A percentile compares a stretch with the other conserved stretches of the same genome.
phyloP scores from a whole-genome alignment of 768 basidiomycete genomes.

The Tulasnella sp. region DNA sequence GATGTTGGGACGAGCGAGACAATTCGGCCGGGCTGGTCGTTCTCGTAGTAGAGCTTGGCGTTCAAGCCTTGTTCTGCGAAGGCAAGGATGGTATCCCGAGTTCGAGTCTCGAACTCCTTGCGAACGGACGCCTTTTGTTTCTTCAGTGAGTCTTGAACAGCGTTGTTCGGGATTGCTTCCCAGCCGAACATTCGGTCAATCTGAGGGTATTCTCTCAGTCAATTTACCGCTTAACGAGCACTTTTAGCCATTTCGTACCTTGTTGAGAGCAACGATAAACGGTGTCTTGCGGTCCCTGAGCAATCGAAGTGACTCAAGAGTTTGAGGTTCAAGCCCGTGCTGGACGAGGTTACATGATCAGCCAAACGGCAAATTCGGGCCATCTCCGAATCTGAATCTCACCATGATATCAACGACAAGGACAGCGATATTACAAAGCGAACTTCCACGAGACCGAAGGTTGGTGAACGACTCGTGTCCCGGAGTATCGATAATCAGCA shows the following conservation, averaged over 20 bases:
- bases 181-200: conserved; percentile 98
- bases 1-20: conserved; percentile 98
- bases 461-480: conserved; percentile 99
- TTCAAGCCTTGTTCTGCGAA: conserved; percentile 99
- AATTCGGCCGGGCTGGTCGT: conserved; percentile 89
- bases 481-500: conserved; percentile 95
- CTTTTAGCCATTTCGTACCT: conserved; percentile 46
- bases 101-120: conserved; percentile 88
- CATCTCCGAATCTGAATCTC: conserved; percentile 29
- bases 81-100: conserved; percentile 77
- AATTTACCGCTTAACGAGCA: conserved; percentile 15
- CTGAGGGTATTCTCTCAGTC: conserved; percentile 40
- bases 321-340: conserved; percentile 99
- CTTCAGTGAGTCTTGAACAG: conserved; percentile 85
- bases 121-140: conserved; percentile 74
- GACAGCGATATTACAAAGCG: conserved; percentile 97
- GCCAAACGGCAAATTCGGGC: neutral
- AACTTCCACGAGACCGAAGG: conserved; percentile 89
- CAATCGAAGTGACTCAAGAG: conserved; percentile 89
- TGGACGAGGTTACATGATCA: conserved; percentile 34
- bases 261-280: conserved; percentile 98
- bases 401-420: conserved; percentile 98
- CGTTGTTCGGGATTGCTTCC: conserved; percentile 85
- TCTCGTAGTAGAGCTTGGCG: conserved; percentile 92
- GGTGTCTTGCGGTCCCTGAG: conserved; percentile 92